phyloP scores from a whole-genome alignment of 1,139 yeast species.

The Zygoascus sp. region DNA sequence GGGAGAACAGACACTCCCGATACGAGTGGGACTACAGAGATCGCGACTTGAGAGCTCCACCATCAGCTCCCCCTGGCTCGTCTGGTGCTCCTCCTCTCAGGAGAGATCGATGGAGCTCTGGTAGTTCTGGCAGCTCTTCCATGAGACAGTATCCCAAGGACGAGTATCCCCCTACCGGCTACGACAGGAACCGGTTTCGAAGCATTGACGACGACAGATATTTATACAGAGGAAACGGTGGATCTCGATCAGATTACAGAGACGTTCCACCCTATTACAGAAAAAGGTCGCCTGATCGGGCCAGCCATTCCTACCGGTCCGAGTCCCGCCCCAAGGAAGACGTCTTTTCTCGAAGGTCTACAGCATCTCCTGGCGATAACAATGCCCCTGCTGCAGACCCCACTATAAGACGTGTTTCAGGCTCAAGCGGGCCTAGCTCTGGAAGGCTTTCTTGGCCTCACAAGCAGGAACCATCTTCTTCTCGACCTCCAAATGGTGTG shows the following conservation, averaged over 20 bases:
- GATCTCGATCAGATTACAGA: not conserved
- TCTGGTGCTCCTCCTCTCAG: conserved; percentile 1
- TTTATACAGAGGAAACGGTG: conserved; percentile 3
- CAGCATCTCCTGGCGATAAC: not conserved
- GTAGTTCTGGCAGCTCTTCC: not conserved
- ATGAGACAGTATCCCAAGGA: not conserved
- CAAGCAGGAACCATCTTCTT: no score
- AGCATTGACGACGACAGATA: conserved; percentile 9
- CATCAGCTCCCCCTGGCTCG: conserved; percentile 5
- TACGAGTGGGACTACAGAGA: conserved; percentile 11
- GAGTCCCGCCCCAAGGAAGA: not conserved
- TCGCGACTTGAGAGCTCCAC: conserved; percentile 9
- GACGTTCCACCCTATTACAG: conserved; percentile 7
- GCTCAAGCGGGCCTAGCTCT: no score
- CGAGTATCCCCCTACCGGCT: conserved; percentile 2
- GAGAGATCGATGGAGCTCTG: conserved; percentile 7
- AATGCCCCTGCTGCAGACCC: no score
- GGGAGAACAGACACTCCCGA: conserved; percentile 14
- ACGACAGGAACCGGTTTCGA: conserved; percentile 14
- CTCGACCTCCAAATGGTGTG: no score
- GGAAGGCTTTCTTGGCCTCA: not conserved
- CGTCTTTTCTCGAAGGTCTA: not conserved
- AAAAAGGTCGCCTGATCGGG: conserved; percentile 7
- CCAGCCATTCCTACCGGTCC: not conserved
- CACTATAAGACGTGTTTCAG: no score